Base-by-base conservation (phyloP, 345 rosid genomes). In the Streptanthus diversifolius region DNA sequence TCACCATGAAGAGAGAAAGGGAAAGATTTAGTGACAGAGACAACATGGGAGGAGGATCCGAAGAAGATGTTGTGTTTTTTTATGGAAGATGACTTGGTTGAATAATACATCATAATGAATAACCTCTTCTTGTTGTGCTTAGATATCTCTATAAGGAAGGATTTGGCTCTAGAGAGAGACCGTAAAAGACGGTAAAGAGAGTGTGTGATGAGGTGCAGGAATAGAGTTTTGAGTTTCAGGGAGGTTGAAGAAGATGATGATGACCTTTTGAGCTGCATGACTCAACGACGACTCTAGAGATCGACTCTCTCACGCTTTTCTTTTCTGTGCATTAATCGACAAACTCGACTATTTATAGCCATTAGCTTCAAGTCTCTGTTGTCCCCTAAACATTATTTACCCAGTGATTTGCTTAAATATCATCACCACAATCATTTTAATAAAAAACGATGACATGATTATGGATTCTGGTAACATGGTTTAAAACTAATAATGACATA, bases 31-130 rank as follows among this genome's bases (percentile, higher is more conserved):
- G 87, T 80, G 21, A 81, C 58, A 11, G 88, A 88, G 15, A 81
- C 8, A n/a, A 83, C 84, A 60, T 37, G 63, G 83, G 84, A 7
- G 82, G 83, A 13, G 88, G 97, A 86, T 2, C 93, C 96, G 18
- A 88, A 79, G 74, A 84, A 79, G 41, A 88, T 56, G 72, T 84
- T 82, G 65, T 55, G 80, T 41, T 83, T 76, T 54, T 80, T 79
- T 53, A 71, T 82, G 22, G 78, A 41, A 21, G 77, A 36, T 21
- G 61, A 57, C 27, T 75, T 85, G 27, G 71, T 17, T 58, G 77
- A 74, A 83, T 71, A 80, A 53, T 80, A 67, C 77, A 78, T 39
- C 69, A 61, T 49, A 17, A 7, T 36, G 51, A 36, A 51, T 25
- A 66, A 17, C 48, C 48, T 72, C 45, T 72, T 40, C 59, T 27